A percentile compares a stretch with the other conserved stretches of the same genome.
Evolutionary conservation across 495 filamentous ascomycete species (phyloP).

Genomic region (Penicillium dipodomyicola): DNA sequence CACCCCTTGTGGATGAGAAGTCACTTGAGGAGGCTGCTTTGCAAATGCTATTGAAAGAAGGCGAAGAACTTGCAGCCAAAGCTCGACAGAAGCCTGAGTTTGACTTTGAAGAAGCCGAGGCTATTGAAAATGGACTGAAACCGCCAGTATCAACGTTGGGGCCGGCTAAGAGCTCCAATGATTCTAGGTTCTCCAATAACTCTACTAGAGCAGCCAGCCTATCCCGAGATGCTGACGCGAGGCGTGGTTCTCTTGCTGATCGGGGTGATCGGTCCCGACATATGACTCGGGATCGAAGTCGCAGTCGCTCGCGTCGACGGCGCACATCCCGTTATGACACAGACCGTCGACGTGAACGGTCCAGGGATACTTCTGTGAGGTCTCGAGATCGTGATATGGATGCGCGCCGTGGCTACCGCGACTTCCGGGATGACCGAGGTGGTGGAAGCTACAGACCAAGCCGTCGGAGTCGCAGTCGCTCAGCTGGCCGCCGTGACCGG

Average conservation of each 20-base stretch:
- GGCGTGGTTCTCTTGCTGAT: conserved; percentile 34
- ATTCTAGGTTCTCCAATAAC: conserved; percentile 32
- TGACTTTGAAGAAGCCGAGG: conserved; percentile 54
- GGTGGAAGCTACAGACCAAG: conserved; percentile 38
- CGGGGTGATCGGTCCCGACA: conserved; percentile 28
- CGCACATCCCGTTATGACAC: conserved; percentile 35
- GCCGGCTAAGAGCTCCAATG: conserved; percentile 25
- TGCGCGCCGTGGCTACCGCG: conserved; percentile 34
- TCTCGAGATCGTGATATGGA: conserved; percentile 39
- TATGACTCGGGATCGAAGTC: conserved; percentile 31
- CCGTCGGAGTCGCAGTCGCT: conserved; percentile 43
- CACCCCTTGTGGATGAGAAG: conserved; percentile 52
- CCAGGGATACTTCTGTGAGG: conserved; percentile 36
- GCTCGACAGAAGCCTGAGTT: conserved; percentile 56
- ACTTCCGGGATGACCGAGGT: conserved; percentile 34
- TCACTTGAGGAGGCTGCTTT: conserved; percentile 57
- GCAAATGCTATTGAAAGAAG: conserved; percentile 56
- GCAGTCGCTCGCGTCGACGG: conserved; percentile 35
- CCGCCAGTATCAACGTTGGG: conserved; percentile 22
- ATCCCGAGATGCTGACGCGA: conserved; percentile 26
- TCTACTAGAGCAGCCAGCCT: conserved; percentile 32
- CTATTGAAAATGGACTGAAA: conserved; percentile 47
- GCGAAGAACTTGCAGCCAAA: conserved; percentile 60
- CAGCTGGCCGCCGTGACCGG: conserved; percentile 30
- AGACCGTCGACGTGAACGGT: conserved; percentile 33